Conservation (phyloP, 306 rosid species). For the Dalbergia oliveri region DNA sequence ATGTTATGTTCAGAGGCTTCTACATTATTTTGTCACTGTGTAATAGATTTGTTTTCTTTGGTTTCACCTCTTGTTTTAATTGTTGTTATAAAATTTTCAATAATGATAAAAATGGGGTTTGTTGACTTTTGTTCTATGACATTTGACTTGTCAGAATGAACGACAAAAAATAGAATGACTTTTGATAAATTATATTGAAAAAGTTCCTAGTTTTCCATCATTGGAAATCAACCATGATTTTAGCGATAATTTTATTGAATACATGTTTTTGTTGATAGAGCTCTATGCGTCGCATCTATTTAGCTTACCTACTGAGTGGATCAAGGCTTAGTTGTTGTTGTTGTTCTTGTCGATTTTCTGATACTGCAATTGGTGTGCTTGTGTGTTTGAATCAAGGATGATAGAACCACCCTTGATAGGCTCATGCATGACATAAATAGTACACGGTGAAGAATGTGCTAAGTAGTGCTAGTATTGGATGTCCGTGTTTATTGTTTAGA, state of each 20-base stretch:
- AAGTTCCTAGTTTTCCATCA: not conserved
- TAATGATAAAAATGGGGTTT: not conserved
- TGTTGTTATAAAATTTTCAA: not conserved
- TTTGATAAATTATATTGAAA: not conserved
- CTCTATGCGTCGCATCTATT: too few relatives aligned
- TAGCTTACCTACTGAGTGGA: too few relatives aligned
- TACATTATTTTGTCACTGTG: too few relatives aligned
- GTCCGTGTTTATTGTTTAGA: slow-evolving; percentile 5
- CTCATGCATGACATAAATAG: not conserved
- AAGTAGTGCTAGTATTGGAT: slow-evolving; percentile 1
- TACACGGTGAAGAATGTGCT: not conserved
- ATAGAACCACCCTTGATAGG: not conserved
- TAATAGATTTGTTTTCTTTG: too few relatives aligned
- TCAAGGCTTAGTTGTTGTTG: too few relatives aligned
- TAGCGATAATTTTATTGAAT: too few relatives aligned
- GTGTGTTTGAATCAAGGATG: not conserved
- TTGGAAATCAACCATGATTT: not conserved
- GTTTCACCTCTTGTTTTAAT: not conserved
- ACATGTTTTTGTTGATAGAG: too few relatives aligned
- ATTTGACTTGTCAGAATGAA: slow-evolving; percentile 8
- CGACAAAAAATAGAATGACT: not conserved
- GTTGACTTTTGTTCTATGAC: not conserved
- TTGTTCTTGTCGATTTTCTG: not conserved
- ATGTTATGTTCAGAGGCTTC: too few relatives aligned
- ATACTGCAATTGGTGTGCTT: not conserved